These are phyloP conservation scores for Fabrea salina DNA, from an alignment of 169 alveolate genomes.

Conservation along the genomic window DNA sequence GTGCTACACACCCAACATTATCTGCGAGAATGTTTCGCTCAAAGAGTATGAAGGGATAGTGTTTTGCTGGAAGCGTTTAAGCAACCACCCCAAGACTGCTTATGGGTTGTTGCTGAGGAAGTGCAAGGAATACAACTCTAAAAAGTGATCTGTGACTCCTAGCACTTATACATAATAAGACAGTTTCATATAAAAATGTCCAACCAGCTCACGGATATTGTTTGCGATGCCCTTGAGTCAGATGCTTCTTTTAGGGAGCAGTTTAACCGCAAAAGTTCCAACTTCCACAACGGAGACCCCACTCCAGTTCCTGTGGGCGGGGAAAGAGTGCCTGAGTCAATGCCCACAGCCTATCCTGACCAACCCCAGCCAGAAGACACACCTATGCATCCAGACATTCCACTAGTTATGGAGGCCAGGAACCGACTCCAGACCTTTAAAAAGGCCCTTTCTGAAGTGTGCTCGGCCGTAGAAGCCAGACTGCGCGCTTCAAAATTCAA, in stretches of 20 bases:
- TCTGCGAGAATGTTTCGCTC: no score
- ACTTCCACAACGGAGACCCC: slow-evolving; percentile 41
- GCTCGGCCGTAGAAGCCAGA: slow-evolving; percentile 23
- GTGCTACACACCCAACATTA: no score
- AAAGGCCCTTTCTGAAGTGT: neutral
- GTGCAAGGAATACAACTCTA: no score
- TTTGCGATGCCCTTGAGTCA: slow-evolving; percentile 35
- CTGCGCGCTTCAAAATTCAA: slow-evolving; percentile 8
- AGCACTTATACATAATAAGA: no score
- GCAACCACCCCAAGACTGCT: no score
- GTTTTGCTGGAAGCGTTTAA: no score
- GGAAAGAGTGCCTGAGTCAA: slow-evolving; percentile 41
- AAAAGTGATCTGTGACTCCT: no score
- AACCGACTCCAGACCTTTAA: neutral
- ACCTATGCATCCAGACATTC: slow-evolving; percentile 23
- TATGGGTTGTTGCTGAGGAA: no score
- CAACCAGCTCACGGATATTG: slow-evolving; percentile 3
- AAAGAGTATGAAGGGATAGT: no score
- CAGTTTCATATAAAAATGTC: no score
- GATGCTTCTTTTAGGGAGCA: slow-evolving; percentile 34
- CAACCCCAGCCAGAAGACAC: slow-evolving; percentile 13
- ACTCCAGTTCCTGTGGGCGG: slow-evolving; percentile 52
- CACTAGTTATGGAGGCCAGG: neutral
- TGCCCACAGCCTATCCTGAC: slow-evolving; percentile 44
- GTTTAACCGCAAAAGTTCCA: slow-evolving; percentile 31